Evolutionary conservation across 2,329 filamentous ascomycete genomes (phyloP), one percentile per base, ranked within the genome.

Genomic region (Shiraia bambusicola): DNA sequence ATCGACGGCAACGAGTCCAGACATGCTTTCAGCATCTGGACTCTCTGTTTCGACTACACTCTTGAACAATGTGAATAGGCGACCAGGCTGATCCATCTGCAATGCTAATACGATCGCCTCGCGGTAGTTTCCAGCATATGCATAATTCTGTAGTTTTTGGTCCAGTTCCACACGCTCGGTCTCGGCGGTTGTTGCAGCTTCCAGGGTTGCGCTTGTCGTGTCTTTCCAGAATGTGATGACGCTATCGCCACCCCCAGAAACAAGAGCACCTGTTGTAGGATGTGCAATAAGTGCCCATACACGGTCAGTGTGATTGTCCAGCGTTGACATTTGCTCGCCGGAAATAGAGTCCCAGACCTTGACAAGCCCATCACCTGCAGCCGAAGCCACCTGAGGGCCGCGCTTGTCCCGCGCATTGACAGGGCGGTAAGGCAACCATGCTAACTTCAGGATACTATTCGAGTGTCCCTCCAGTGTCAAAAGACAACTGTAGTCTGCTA

Each of bases 141-240:
- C 92, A 69, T 93, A 88, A 67, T 98, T 98, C 62, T 95, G 84
- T 6, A 98, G 78, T 60, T 92, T 83, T 64, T 98, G 93, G 61
- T 97, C 92, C 67, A 96, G 88, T 70, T 98, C 92, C 33, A 95
- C 86, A 40, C 92, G 81, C 63, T 86, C 82, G 5, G 87, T 83
- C 26, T 86, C 85, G 3, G 86, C 87, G 28, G 83, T 80, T 1
- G 86, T 85, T 1, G 87, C 82, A 2, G 85, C 84, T 12, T 82
- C 81, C 47, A 88, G 84, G 0, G 92, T 95, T 44, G 87, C 78
- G 3, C 82, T 80, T 0, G 90, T 94, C 2, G 90, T 96, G 63
- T 98, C 93, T 58, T 83, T 84, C 93, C 93, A 98, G 72, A 97
- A 95, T 1, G 89, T 94, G 27, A 98, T 82, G 1, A 89, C 91